Evolutionary conservation across 139 green algal species (phyloP), one percentile per base, ranked within the genome.

Genomic region (Penium margaritaceum): DNA sequence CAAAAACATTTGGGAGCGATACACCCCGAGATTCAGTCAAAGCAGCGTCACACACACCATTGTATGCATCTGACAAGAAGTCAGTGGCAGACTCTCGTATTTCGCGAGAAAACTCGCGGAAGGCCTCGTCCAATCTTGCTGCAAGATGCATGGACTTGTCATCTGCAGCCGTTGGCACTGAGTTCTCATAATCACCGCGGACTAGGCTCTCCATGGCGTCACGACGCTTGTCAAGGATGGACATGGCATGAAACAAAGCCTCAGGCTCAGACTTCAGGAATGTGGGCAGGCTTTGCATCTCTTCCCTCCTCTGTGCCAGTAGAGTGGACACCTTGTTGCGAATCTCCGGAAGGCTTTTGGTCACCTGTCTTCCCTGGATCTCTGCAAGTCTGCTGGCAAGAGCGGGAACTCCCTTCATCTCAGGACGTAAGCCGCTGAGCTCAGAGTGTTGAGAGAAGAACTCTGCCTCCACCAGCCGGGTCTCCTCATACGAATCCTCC

Each of bases 1-100:
- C 39, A n/a, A 75, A 39, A 15, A 75, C 51, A 38, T 75, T 75
- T 5, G 67, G 67, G 27, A 75, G 55, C 41, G 55, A 75, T 34
- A 75, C 24, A 1, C 67, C 67, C 35, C 33, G 32, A 71, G n/a
- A 29, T 71, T 35, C n/a, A 21, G 67, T 35, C 66, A 74, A 54
- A 72, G 51, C 66, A 21, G 14, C 58, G 19, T 44, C 24, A 24
- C 53, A 69, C 30, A 21, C 33, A 33, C 34, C 58, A 24, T 34
- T 29, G 58, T 75, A 75, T 15, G 73, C 67, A 0, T 19, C 15
- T 41, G 30, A 36, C 27, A 71, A 19, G 32, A 75, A 75, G 24
- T 74, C 30, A 1, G 67, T 34, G n/a, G n/a, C 34, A 47, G 7
- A 21, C 9, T 21, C 27, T 19, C 27, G 27, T 44, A 75, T 74